Conservation (phyloP, 306 rosid genomes). For the Neltuma alba region DNA sequence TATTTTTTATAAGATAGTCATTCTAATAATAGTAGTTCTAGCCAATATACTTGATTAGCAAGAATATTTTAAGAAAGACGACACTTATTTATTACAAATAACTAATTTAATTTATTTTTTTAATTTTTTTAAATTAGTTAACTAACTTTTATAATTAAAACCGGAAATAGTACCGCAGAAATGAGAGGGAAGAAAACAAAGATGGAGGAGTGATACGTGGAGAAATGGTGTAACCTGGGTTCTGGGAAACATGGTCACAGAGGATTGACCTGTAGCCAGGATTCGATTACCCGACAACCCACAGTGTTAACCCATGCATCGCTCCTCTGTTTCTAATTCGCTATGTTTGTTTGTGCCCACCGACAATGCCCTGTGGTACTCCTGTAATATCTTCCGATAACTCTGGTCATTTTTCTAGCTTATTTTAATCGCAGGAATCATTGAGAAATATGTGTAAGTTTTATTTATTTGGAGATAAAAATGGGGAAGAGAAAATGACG, state of each 20-base stretch:
- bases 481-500: conserved; percentile 30
- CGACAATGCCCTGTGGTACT: conserved; percentile 28
- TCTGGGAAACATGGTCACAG: conserved; percentile 30
- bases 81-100: no score
- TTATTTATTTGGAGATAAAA: background rate
- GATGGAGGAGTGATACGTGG: background rate
- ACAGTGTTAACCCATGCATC: conserved; percentile 41
- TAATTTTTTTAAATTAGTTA: no score
- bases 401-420: background rate
- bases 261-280: conserved; percentile 44
- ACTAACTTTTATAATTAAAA: no score
- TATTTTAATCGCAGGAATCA: background rate
- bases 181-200: background rate
- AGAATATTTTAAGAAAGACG: no score
- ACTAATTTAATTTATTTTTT: no score
- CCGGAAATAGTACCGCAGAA: no score
- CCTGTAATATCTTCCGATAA: background rate
- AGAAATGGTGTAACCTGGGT: conserved; percentile 35
- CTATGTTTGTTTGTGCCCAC: conserved; percentile 44
- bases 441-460: background rate
- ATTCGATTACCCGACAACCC: conserved; percentile 58
- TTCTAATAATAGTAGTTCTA: no score
- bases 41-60: no score
- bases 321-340: background rate
- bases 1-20: no score